These are phyloP conservation scores for Harrya chromipes DNA, from an alignment of 768 basidiomycete genomes.

Conservation along the genomic window DNA sequence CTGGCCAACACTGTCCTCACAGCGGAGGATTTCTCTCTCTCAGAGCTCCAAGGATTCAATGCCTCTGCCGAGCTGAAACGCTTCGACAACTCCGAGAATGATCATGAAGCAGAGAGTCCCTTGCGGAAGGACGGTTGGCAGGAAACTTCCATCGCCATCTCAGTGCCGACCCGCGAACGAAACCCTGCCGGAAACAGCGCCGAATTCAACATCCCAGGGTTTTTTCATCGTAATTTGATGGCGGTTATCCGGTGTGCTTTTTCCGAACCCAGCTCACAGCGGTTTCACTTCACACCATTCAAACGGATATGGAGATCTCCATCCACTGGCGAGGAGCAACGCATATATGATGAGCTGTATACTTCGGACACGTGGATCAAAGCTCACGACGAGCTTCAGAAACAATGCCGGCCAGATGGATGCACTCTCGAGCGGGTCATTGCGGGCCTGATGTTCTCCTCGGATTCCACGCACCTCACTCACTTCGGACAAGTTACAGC, in stretches of 20 bases:
- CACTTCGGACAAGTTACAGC: neutral
- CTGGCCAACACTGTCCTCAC: constrained; percentile 4
- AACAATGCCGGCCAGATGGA: constrained; percentile 8
- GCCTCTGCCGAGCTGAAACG: constrained; percentile 5
- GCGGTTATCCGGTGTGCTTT: constrained; percentile 11
- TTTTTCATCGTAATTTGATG: constrained; percentile 23
- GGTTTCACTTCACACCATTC: constrained; percentile 28
- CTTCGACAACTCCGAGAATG: constrained; percentile 9
- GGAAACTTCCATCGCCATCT: constrained; percentile 20
- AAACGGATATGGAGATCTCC: constrained; percentile 19
- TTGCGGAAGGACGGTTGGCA: constrained; percentile 5
- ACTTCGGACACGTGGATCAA: constrained; percentile 21
- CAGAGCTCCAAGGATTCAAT: constrained; percentile 17
- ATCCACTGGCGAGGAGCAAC: constrained; percentile 1
- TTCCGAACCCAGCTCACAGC: neutral
- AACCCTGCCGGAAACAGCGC: constrained; percentile 11
- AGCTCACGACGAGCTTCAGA: constrained; percentile 23
- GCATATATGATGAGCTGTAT: constrained; percentile 24
- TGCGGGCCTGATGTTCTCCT: neutral
- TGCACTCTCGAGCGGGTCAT: constrained; percentile 9
- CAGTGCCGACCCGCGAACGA: constrained; percentile 27
- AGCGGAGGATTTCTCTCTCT: neutral
- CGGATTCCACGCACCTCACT: neutral
- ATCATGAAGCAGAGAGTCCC: neutral
- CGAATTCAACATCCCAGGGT: constrained; percentile 25